Conservation (phyloP, 2,329 filamentous ascomycete species). For the Apiospora hydei region DNA sequence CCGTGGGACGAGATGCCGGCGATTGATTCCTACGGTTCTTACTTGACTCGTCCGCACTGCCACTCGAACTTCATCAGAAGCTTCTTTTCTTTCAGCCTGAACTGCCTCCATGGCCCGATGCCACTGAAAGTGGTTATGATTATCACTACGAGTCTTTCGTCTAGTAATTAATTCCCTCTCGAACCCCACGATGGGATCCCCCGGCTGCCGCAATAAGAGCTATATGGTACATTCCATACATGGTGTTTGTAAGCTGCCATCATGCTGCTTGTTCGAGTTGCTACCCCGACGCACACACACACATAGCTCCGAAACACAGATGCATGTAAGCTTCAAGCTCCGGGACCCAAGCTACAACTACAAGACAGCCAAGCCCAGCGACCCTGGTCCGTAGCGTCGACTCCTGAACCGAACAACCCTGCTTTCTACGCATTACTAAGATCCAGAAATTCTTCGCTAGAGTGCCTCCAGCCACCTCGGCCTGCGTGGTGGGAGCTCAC, state of each 20-base stretch:
- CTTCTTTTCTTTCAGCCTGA: slow-evolving; percentile 11
- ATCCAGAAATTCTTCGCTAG: slow-evolving; percentile 16
- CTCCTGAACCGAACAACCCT: slow-evolving; percentile 16
- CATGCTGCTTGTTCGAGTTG: slow-evolving; percentile 5
- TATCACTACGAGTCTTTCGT: neutral
- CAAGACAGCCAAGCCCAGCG: slow-evolving; percentile 5
- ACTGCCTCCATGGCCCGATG: neutral
- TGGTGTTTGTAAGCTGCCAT: neutral
- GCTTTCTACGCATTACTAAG: slow-evolving; percentile 9
- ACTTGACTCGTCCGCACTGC: slow-evolving; percentile 7
- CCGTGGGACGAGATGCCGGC: slow-evolving; percentile 12
- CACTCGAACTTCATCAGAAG: slow-evolving; percentile 3
- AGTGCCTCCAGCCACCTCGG: neutral
- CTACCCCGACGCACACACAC: slow-evolving; percentile 1
- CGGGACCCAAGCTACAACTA: slow-evolving; percentile 2
- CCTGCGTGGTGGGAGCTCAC: neutral
- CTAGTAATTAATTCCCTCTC: neutral
- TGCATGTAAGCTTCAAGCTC: slow-evolving; percentile 12
- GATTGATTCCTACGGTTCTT: neutral
- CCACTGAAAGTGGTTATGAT: neutral
- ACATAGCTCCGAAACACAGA: slow-evolving; percentile 2
- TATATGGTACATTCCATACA: neutral
- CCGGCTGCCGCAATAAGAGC: neutral
- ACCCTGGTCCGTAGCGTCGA: slow-evolving; percentile 5
- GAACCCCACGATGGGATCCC: neutral